Percentiles rank a stretch among this genome's conserved stretches.
These are phyloP conservation scores for Carnegiea gigantea DNA, from an alignment of 179 eudicot species.

Conservation along the genomic window DNA sequence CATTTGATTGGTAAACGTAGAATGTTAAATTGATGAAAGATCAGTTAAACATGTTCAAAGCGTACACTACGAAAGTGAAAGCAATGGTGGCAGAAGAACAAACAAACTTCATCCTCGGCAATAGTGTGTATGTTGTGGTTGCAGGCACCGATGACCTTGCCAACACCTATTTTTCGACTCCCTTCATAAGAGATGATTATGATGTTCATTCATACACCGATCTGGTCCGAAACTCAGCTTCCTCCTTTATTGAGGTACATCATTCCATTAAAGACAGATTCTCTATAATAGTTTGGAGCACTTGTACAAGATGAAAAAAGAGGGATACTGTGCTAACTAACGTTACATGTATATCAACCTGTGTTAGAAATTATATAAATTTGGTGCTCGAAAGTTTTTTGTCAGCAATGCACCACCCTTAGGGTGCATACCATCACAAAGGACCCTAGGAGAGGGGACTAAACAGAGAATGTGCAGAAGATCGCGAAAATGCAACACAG, in stretches of 20 bases:
- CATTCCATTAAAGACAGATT: not conserved
- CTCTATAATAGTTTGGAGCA: not conserved
- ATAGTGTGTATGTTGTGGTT: slow-evolving; percentile 41
- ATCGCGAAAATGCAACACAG: slow-evolving; percentile 45
- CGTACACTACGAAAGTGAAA: slow-evolving; percentile 39
- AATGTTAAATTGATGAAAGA: slow-evolving; percentile 32
- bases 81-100: slow-evolving; percentile 31
- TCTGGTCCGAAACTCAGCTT: slow-evolving; percentile 39
- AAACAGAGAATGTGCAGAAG: slow-evolving; percentile 44
- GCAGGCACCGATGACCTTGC: slow-evolving; percentile 51
- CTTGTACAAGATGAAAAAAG: not conserved
- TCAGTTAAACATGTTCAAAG: slow-evolving; percentile 45
- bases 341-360: not conserved
- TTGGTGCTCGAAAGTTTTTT: slow-evolving; percentile 61
- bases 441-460: slow-evolving; percentile 66
- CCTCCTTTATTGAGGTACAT: slow-evolving; percentile 44
- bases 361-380: slow-evolving; percentile 46
- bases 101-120: slow-evolving; percentile 30
- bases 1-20: slow-evolving; percentile 25
- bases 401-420: slow-evolving; percentile 59
- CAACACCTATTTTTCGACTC: slow-evolving; percentile 41
- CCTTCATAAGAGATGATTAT: slow-evolving; percentile 29
- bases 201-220: slow-evolving; percentile 38
- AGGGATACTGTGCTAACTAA: not conserved
- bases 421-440: slow-evolving; percentile 62